Evolutionary conservation across 1,284 basidiomycete species (phyloP), one percentile per base, ranked within the genome.

Genomic region (Cryptococcus maquisensis): DNA sequence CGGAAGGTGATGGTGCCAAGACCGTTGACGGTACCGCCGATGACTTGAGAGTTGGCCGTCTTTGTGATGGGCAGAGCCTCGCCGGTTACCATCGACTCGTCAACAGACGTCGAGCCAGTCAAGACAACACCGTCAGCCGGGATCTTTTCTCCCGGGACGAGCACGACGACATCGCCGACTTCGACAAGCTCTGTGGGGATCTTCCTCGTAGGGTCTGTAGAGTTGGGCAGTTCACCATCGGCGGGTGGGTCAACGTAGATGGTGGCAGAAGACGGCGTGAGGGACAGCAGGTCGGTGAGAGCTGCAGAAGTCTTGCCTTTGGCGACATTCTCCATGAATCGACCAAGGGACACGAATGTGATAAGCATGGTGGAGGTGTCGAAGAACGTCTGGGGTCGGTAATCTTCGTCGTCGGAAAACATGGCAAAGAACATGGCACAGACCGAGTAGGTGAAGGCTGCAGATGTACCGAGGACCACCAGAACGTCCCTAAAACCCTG

Each of bases 281-380:
- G 86, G 12, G 89, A 83, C 86, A 98, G 96, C 46, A 99, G 83
- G 69, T 96, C 91, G 4, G 93, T 97, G 23, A 99, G 82, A 1
- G 96, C 96, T 0, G 93, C 92, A 52, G 90, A 93, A 1, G 96
- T 98, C 76, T 90, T 90, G 41, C 96, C 95, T 75, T 98, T 98
- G 39, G 96, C 96, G 48, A 86, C 83, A 76, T 97, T 98, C 78
- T 98, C 96, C 50, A 98, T 83, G 77, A 88, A 97, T 39, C 96
- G 85, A 1, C 95, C 96, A 28, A 98, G 83, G 4, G 91, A 92
- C 64, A 98, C 90, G 72, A 98, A 98, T 76, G 87, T 92, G 81
- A 99, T 89, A 55, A 99, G 80, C 96, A 98, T 98, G 16, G 94
- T 96, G 66, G 90, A 94, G 1, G 96, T 98, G 77, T 99, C 96